A percentile compares a stretch with the other conserved stretches of the same genome.
phyloP scores from a whole-genome alignment of 2,329 filamentous ascomycete genomes.

The Penicillium olsonii region DNA sequence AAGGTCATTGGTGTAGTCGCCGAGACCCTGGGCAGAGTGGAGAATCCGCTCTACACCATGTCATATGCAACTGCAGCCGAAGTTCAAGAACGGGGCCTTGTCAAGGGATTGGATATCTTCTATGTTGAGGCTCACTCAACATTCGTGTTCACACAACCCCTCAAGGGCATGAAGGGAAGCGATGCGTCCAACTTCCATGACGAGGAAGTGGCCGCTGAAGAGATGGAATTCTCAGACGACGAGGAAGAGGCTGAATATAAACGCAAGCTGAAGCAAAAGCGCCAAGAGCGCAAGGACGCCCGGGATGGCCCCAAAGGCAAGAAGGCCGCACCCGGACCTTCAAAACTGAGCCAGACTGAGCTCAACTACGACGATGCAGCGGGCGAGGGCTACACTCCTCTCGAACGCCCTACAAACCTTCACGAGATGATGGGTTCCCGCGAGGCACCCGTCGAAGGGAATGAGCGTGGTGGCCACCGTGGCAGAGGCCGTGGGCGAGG shows the following conservation, averaged over 20 bases:
- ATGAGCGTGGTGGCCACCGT: constrained; percentile 40
- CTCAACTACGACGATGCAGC: constrained; percentile 69
- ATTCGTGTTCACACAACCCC: constrained; percentile 81
- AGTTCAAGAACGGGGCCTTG: constrained; percentile 66
- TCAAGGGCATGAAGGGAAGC: constrained; percentile 79
- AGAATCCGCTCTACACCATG: constrained; percentile 83
- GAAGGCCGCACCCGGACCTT: constrained; percentile 38
- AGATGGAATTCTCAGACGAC: constrained; percentile 95
- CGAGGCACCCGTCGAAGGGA: constrained; percentile 39
- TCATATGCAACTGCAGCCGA: constrained; percentile 71
- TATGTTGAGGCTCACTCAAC: constrained; percentile 78
- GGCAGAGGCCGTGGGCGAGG: constrained; percentile 52
- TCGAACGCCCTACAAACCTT: constrained; percentile 68
- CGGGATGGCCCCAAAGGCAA: constrained; percentile 45
- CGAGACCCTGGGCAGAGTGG: constrained; percentile 82
- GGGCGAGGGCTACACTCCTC: constrained; percentile 63
- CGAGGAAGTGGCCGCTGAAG: constrained; percentile 82
- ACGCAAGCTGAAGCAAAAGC: constrained; percentile 67
- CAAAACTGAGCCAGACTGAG: constrained; percentile 43
- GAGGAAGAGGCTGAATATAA: constrained; percentile 88
- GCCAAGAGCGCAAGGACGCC: constrained; percentile 55
- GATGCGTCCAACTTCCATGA: constrained; percentile 95
- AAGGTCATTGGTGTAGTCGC: constrained; percentile 77
- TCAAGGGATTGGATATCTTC: constrained; percentile 70
- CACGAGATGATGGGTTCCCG: constrained; percentile 49